These are phyloP conservation scores for Leucocoprinus birnbaumii DNA, from an alignment of 768 basidiomycete species.

Conservation along the genomic window DNA sequence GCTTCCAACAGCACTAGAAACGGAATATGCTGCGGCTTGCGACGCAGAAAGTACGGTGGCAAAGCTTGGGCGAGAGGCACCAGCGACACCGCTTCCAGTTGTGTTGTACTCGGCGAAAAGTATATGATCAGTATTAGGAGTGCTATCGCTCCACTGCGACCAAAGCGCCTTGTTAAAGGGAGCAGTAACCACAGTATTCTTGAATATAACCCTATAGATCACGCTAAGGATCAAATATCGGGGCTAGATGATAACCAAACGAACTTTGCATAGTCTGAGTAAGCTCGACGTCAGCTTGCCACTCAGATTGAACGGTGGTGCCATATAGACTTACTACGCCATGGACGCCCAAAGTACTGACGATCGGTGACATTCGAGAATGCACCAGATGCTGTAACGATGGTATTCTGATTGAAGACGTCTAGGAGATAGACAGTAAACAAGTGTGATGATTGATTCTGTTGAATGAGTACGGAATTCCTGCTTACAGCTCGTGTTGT, in stretches of 20 bases:
- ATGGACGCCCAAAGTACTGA: slow-evolving; percentile 45
- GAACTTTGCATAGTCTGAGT: slow-evolving; percentile 41
- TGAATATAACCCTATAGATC: slow-evolving; percentile 41
- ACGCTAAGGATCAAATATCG: background rate
- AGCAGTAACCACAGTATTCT: slow-evolving; percentile 38
- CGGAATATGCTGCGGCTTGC: slow-evolving; percentile 36
- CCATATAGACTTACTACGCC: slow-evolving; percentile 38
- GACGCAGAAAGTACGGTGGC: slow-evolving; percentile 33
- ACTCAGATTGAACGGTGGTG: background rate
- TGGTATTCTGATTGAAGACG: slow-evolving; percentile 41
- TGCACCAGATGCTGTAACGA: slow-evolving; percentile 39
- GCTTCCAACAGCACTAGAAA: slow-evolving; percentile 43
- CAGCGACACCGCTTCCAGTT: slow-evolving; percentile 35
- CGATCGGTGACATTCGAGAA: slow-evolving; percentile 32
- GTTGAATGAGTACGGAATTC: background rate
- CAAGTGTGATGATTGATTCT: background rate
- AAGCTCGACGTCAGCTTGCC: background rate
- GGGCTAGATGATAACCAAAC: slow-evolving; percentile 7
- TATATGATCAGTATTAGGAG: slow-evolving; percentile 36
- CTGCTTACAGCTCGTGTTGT: slow-evolving; percentile 41
- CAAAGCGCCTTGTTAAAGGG: slow-evolving; percentile 40
- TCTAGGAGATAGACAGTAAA: slow-evolving; percentile 23
- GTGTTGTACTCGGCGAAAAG: slow-evolving; percentile 45
- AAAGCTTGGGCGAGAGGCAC: slow-evolving; percentile 34
- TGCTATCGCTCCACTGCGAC: slow-evolving; percentile 40